Evolutionary conservation across 208 protist genomes (phyloP).

Genomic region (Acanthamoeba royreba): DNA sequence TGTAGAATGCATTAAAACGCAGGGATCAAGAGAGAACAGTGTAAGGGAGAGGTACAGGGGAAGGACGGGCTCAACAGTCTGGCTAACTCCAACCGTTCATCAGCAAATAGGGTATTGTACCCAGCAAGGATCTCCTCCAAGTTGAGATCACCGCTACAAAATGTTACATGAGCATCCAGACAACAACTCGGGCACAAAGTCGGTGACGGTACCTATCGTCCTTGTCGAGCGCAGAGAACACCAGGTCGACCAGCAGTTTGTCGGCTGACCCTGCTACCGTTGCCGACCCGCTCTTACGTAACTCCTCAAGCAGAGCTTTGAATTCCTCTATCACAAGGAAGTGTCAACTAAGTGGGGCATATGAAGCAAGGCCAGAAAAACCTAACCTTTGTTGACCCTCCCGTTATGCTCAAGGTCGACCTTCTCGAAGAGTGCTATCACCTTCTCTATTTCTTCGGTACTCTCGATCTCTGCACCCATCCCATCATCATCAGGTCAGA

Average conservation of each 20-base stretch:
- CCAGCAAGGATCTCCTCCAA: not conserved
- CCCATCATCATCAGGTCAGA: not conserved
- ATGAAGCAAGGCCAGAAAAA: not conserved
- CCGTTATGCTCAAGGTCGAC: not conserved
- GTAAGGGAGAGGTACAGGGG: not conserved
- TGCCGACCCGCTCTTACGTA: not conserved
- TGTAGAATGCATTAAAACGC: not conserved
- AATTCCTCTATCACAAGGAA: not conserved
- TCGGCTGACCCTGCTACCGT: not conserved
- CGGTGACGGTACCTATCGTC: constrained; percentile 2
- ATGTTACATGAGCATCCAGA: not conserved
- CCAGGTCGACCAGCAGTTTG: not conserved
- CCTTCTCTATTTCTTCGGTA: not conserved
- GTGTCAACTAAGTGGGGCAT: not conserved
- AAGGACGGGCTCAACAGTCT: not conserved
- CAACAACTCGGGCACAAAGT: not conserved
- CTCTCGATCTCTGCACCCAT: not conserved
- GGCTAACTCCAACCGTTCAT: not conserved
- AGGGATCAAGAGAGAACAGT: not conserved
- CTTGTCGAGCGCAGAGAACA: not conserved
- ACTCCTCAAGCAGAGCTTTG: not conserved
- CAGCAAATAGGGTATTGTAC: not conserved
- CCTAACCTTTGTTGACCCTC: not conserved
- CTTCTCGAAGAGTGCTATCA: constrained; percentile 17
- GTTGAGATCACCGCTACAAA: not conserved